Evolutionary conservation across 257 asterid species (phyloP).

Genomic region (Mentha longifolia): DNA sequence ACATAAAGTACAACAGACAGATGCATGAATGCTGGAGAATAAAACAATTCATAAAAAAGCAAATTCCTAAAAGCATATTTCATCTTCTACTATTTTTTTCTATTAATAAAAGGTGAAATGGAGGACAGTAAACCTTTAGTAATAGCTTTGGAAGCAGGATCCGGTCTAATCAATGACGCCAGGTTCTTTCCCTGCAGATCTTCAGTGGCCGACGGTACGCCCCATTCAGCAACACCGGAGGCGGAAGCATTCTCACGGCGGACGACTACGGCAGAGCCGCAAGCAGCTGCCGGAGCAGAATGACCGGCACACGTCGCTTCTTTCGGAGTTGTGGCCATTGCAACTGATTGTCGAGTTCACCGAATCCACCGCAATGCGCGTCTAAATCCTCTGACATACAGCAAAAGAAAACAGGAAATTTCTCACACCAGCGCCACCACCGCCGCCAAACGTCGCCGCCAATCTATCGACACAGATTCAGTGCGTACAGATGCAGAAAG

Average conservation of each 20-base stretch:
- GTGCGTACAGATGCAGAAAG: background rate
- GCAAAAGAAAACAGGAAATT: constrained; percentile 32
- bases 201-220: constrained; percentile 30
- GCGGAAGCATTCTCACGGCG: constrained; percentile 43
- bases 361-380: constrained; percentile 50
- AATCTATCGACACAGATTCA: background rate
- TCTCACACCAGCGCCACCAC: constrained; percentile 33
- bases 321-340: constrained; percentile 79
- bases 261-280: constrained; percentile 33
- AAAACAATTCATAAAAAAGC: background rate
- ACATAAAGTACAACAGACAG: background rate
- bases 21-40: background rate
- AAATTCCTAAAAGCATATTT: background rate
- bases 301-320: constrained; percentile 53
- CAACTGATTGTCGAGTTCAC: constrained; percentile 58
- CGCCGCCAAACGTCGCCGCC: constrained; percentile 26
- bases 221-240: constrained; percentile 42
- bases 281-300: constrained; percentile 33
- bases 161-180: constrained; percentile 36
- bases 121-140: constrained; percentile 39
- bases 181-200: constrained; percentile 35
- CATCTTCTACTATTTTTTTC: too few species aligned
- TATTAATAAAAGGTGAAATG: background rate
- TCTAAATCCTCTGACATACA: constrained; percentile 57
- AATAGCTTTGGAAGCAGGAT: constrained; percentile 41